Percentiles rank a stretch among this genome's conserved stretches.
Conservation (phyloP, 2,329 filamentous ascomycete species). For the Colletotrichum ledebouriae region DNA sequence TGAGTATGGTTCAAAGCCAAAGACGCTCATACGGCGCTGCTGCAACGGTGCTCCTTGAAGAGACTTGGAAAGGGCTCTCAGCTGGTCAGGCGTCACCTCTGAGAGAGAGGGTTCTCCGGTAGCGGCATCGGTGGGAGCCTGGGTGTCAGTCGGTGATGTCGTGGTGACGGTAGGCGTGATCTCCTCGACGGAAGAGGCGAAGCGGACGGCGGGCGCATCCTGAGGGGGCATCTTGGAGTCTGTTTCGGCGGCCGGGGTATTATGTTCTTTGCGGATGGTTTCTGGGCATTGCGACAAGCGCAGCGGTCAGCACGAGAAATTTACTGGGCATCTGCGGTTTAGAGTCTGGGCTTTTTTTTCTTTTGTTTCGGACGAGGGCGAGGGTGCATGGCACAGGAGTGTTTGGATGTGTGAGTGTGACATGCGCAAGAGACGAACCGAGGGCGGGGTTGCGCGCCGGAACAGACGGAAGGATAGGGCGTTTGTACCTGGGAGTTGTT, state of each 20-base stretch:
- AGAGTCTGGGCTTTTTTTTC: no score
- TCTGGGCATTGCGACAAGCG: constrained; percentile 42
- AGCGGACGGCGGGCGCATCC: constrained; percentile 72
- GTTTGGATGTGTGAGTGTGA: constrained; percentile 35
- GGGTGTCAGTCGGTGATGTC: constrained; percentile 47
- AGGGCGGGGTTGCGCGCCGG: constrained; percentile 42
- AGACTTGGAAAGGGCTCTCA: constrained; percentile 78
- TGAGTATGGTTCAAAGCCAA: constrained; percentile 91
- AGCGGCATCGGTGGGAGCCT: constrained; percentile 44
- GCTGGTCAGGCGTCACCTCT: constrained; percentile 70
- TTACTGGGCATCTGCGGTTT: constrained; percentile 3
- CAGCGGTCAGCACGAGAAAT: constrained; percentile 38
- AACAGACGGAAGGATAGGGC: constrained; percentile 40
- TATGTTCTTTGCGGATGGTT: constrained; percentile 19
- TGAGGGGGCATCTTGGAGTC: constrained; percentile 45
- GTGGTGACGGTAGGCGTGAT: constrained; percentile 66
- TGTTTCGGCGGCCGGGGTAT: constrained; percentile 41
- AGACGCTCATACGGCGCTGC: constrained; percentile 85
- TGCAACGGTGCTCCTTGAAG: constrained; percentile 83
- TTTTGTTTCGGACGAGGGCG: neutral
- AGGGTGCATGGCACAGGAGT: neutral
- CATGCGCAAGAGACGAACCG: constrained; percentile 42
- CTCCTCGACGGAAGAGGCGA: constrained; percentile 78
- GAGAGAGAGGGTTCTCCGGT: constrained; percentile 51
- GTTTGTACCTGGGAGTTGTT: constrained; percentile 37